Evolutionary conservation across 2,329 filamentous ascomycete species (phyloP).

Genomic region (Blumeria graminis): DNA sequence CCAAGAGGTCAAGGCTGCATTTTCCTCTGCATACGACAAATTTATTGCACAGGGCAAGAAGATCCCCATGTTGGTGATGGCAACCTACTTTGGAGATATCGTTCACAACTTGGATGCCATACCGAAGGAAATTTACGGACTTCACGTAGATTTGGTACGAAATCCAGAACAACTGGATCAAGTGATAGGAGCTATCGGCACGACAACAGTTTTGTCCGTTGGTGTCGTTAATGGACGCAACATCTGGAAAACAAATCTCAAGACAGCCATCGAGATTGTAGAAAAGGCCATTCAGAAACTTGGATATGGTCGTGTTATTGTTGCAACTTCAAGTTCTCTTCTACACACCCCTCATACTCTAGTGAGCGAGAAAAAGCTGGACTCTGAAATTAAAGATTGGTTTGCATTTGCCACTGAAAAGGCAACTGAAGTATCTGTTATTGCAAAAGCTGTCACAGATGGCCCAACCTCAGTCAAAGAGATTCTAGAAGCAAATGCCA

Average conservation of each 20-base stretch:
- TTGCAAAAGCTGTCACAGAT: conserved; percentile 91
- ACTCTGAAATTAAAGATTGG: conserved; percentile 83
- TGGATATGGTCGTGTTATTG: conserved; percentile 90
- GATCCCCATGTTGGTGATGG: conserved; percentile 70
- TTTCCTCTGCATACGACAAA: conserved; percentile 94
- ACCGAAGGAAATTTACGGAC: conserved; percentile 52
- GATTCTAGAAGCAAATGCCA: conserved; percentile 89
- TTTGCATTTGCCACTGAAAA: conserved; percentile 97
- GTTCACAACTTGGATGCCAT: conserved; percentile 95
- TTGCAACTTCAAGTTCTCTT: conserved; percentile 89
- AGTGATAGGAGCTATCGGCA: conserved; percentile 58
- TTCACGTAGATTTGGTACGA: conserved; percentile 91
- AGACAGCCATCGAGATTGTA: conserved; percentile 74
- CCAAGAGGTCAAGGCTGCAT: conserved; percentile 76
- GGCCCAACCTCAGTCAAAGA: conserved; percentile 68
- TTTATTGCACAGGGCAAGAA: conserved; percentile 50
- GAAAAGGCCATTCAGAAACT: conserved; percentile 86
- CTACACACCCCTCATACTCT: conserved; percentile 97
- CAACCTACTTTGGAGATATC: conserved; percentile 98
- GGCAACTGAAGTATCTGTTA: conserved; percentile 67
- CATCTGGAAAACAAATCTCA: conserved; percentile 99
- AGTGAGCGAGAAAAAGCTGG: conserved; percentile 94
- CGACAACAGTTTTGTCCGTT: conserved; percentile 74
- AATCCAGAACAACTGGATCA: conserved; percentile 92
- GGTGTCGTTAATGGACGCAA: conserved; percentile 98